Conservation (phyloP, 768 basidiomycete genomes). For the Phlebiopsis flavidoalba region DNA sequence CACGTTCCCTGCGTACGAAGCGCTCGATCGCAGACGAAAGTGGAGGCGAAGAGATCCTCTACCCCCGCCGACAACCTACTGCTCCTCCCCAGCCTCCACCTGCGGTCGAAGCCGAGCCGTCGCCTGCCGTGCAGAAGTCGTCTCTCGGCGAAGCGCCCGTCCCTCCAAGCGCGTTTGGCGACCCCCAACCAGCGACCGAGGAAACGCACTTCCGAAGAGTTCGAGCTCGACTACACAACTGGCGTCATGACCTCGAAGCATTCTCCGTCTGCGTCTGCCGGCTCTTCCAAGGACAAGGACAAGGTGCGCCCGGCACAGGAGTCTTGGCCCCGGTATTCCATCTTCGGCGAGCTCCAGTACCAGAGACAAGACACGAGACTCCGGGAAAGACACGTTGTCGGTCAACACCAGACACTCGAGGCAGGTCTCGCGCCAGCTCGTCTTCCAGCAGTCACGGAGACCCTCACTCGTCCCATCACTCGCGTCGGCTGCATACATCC, state of each 20-base stretch:
- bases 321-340: slow-evolving; percentile 52
- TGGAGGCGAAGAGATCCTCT: slow-evolving; percentile 86
- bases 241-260: slow-evolving; percentile 56
- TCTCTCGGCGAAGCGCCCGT: slow-evolving; percentile 15
- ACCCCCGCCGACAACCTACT: slow-evolving; percentile 57
- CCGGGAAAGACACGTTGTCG: slow-evolving; percentile 27
- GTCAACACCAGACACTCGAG: slow-evolving; percentile 43
- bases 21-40: slow-evolving; percentile 78
- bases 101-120: not conserved
- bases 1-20: slow-evolving; percentile 49
- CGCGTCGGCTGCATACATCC: slow-evolving; percentile 57
- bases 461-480: slow-evolving; percentile 27
- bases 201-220: slow-evolving; percentile 79
- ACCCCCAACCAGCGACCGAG: slow-evolving; percentile 50
- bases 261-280: slow-evolving; percentile 21
- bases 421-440: slow-evolving; percentile 65
- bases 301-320: slow-evolving; percentile 60
- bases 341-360: slow-evolving; percentile 26
- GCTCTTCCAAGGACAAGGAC: slow-evolving; percentile 39
- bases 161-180: slow-evolving; percentile 64
- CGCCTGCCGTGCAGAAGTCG: slow-evolving; percentile 24
- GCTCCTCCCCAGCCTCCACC: not conserved
- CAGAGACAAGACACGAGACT: slow-evolving; percentile 44
- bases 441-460: slow-evolving; percentile 59
- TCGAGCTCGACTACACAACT: slow-evolving; percentile 64